Base-by-base conservation (phyloP, 1,139 yeast species). In the Yamadazyma epiphylla region DNA sequence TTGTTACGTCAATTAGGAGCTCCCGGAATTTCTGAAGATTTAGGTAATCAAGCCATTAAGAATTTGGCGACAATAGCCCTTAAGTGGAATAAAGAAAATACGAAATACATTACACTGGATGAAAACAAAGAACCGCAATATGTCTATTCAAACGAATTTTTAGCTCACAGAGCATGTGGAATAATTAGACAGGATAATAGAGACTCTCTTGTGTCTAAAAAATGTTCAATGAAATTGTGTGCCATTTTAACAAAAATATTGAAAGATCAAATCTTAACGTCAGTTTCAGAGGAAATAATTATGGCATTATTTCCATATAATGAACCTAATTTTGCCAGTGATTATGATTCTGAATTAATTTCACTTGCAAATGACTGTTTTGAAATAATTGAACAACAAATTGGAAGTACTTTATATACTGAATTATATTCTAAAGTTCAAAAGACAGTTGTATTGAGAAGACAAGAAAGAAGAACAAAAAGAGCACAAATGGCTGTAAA, bases 1-100 rank as follows among this genome's bases (percentile, higher is more conserved):
- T 58, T 77, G 26, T 64, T 87, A 37, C 83, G 88, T 48, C 95
- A 87, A 60, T 57, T 89, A 30, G 77, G 84, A 15, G 95, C 96
- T 0, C 94, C 95, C 1, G 59, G 74, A 4, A 66, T 87, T 20
- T 60, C 84, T 2, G 80, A 78, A 31, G 77, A 72, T 0, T 62
- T 87, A 32, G 85, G 87, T 0, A 55, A 69, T 13, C 85, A 81
- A 48, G 67, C 75, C 23, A 77, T 82, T 15, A 84, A 82, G 54
- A 81, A 83, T 39, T 57, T 89, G 41, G 78, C 83, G 1, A 55
- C 66, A 27, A 66, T 86, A 29, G 67, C 82, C 3, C 69, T 73
- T 55, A 62, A 60, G 38, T 86, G 95, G 94, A 76, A 77, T 28
- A 45, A 55, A 11, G 54, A 69, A 5, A 37, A 55, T 3, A 64